Percentiles rank a stretch among this genome's conserved stretches.
These are phyloP conservation scores for Zasmidium cellare DNA, from an alignment of 2,329 filamentous ascomycete genomes.

Conservation along the genomic window DNA sequence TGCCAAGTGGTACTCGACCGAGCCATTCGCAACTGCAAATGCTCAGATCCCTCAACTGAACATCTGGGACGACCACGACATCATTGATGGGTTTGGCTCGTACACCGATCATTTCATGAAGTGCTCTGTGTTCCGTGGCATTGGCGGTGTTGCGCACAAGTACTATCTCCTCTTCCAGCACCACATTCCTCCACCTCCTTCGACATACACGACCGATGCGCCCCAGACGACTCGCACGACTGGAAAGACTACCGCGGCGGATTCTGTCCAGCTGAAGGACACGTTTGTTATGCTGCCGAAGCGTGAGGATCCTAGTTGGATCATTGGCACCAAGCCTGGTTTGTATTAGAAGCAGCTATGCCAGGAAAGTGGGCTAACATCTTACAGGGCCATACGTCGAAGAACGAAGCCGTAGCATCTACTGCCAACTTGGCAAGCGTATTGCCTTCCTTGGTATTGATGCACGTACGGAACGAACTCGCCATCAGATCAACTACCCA, in stretches of 20 bases:
- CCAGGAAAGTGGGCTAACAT: not conserved
- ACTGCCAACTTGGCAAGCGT: slow-evolving; percentile 64
- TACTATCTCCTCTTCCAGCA: slow-evolving; percentile 69
- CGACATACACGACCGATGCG: slow-evolving; percentile 79
- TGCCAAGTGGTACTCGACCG: slow-evolving; percentile 67
- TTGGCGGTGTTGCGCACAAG: slow-evolving; percentile 58
- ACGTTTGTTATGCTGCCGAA: slow-evolving; percentile 67
- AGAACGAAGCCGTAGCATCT: slow-evolving; percentile 61
- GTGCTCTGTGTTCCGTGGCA: slow-evolving; percentile 64
- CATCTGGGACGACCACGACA: slow-evolving; percentile 67
- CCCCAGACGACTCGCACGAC: slow-evolving; percentile 52
- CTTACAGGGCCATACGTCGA: slow-evolving; percentile 57
- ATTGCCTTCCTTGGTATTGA: slow-evolving; percentile 64
- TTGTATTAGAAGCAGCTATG: not conserved
- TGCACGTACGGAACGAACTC: slow-evolving; percentile 71
- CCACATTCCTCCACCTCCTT: slow-evolving; percentile 79
- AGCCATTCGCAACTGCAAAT: slow-evolving; percentile 61
- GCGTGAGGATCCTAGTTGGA: slow-evolving; percentile 69
- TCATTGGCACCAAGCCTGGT: slow-evolving; percentile 72
- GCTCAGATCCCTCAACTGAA: slow-evolving; percentile 65
- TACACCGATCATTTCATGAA: slow-evolving; percentile 69
- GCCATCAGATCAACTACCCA: slow-evolving; percentile 87
- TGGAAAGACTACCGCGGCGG: slow-evolving; percentile 53
- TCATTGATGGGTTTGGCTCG: slow-evolving; percentile 65
- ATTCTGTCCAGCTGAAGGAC: slow-evolving; percentile 71